phyloP scores from a whole-genome alignment of 805 yeast genomes.

The Yarrowia hollandica region DNA sequence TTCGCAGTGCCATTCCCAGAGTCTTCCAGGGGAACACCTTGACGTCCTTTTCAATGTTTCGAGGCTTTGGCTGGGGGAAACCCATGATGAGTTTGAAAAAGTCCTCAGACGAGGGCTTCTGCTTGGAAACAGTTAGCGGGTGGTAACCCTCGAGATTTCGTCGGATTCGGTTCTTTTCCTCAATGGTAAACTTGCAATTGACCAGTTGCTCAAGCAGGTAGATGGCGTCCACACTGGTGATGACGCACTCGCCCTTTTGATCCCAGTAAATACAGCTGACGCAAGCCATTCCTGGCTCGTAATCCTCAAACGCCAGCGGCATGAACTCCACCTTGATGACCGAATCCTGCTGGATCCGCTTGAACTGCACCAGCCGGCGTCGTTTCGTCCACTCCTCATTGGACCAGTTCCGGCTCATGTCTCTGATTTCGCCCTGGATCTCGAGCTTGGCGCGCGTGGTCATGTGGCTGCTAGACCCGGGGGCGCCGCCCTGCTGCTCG shows the following conservation, averaged over 20 bases:
- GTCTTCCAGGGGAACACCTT: slow-evolving; percentile 64
- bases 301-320: slow-evolving; percentile 44
- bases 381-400: slow-evolving; percentile 45
- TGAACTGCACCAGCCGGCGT: slow-evolving; percentile 53
- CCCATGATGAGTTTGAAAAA: slow-evolving; percentile 57
- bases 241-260: slow-evolving; percentile 50
- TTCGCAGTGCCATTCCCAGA: slow-evolving; percentile 53
- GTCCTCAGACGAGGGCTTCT: slow-evolving; percentile 43
- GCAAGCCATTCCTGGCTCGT: slow-evolving; percentile 47
- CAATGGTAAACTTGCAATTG: slow-evolving; percentile 56
- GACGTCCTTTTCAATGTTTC: slow-evolving; percentile 69
- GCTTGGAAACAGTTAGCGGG: slow-evolving; percentile 59
- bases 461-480: not conserved
- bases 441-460: slow-evolving; percentile 38
- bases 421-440: slow-evolving; percentile 38
- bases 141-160: slow-evolving; percentile 64
- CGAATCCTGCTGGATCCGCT: slow-evolving; percentile 43
- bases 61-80: slow-evolving; percentile 62
- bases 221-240: slow-evolving; percentile 67
- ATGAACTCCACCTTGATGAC: slow-evolving; percentile 45
- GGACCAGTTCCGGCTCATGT: slow-evolving; percentile 51
- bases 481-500: not conserved
- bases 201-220: slow-evolving; percentile 57
- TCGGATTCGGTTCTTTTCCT: slow-evolving; percentile 69
- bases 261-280: slow-evolving; percentile 63